Base-by-base conservation (phyloP, 176 grass and related monocot genomes). In the Aegilops umbellulata region DNA sequence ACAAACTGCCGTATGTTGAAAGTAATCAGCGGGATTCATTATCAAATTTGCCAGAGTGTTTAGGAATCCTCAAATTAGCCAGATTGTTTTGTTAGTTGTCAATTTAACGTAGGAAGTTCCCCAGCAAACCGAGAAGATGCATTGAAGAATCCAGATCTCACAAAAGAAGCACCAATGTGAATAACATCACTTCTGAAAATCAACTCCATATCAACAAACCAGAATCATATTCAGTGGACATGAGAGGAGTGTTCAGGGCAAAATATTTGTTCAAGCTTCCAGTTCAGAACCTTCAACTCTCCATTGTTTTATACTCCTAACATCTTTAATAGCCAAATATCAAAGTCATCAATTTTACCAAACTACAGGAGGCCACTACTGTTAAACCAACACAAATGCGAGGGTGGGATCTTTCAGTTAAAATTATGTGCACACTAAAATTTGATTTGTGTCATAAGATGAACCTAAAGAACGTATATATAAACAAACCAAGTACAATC, bases 31-130 rank as follows among this genome's bases (percentile, higher is more conserved):
- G 1, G 12, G 3, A 46, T 41, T 41, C 10, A 15, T 46, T 14
- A 16, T 16, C 3, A 49, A 49, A 14, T 15, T 49, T 0, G 46
- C 46, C 46, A 15, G 44, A 10, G 46, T 16, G 35, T 36, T 36
- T 8, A 36, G 1, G 35, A 8, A 36, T 36, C 35, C 8, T 36
- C 35, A 36, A 36, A 36, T 36, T 34, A 34, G 35, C 35, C 35
- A 36, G 7, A 36, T 1, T 36, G 35, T 36, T 36, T 55, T 60
- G 14, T 31, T 20, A 25, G 8, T 57, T 55, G 55, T 26, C 29
- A 35, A 82, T 5, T 91, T 87, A 91, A 87, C 87, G 75, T 26
- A 30, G 65, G 78, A 77, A 42, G 60, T 38, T 44, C 63, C 36
- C 26, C 29, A 36, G 42, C 7, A 36, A 81, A 10, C 12, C 39